Evolutionary conservation across 805 yeast genomes (phyloP), one percentile per base, ranked within the genome.

Genomic region (Sugiyamaella mastotermitis): DNA sequence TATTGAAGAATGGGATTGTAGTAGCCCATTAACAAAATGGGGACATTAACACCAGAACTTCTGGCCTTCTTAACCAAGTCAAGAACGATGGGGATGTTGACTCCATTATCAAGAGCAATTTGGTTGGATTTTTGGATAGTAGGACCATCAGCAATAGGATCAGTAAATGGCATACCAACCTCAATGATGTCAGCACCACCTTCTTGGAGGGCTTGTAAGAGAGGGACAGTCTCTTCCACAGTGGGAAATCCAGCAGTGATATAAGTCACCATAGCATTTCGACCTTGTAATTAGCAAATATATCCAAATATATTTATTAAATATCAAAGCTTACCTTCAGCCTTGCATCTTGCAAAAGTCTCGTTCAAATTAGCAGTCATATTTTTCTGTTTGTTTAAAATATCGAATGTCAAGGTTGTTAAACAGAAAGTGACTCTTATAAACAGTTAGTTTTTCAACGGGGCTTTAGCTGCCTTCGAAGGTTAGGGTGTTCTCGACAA

Each of bases 111-210:
- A 47, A 92, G 70, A 14, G 98, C 92, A n/a, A 61, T 42, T 38
- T 55, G 49, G 65, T 88, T 88, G 26, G 97, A 86, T 23, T 68
- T 78, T 66, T 92, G 98, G 54, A 92, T 92, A 13, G 95, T 85
- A 27, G 97, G 95, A 33, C 99, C 99, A 61, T 92, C 99, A 23
- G 97, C 99, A 59, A 92, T 87, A 26, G 99, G 98, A 60, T 92
- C 99, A 16, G 95, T 81, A 61, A 92, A 92, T 33, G 99, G 99
- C 58, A 92, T 66, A 46, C 99, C 98, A 33, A 92, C 66, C 65
- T 92, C 99, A 50, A 92, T 85, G 45, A 92, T 74, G 57, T 92
- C 97, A 26, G 83, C 94, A 41, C 99, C 99, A 49, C 95, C 97
- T 20, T 75, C 83, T 66, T 92, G 97, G 66, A 92, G 76, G 16